Percentiles rank a stretch among this genome's conserved stretches.
These are phyloP conservation scores for Aspergillus egyptiacus DNA, from an alignment of 495 filamentous ascomycete species.

Conservation along the genomic window DNA sequence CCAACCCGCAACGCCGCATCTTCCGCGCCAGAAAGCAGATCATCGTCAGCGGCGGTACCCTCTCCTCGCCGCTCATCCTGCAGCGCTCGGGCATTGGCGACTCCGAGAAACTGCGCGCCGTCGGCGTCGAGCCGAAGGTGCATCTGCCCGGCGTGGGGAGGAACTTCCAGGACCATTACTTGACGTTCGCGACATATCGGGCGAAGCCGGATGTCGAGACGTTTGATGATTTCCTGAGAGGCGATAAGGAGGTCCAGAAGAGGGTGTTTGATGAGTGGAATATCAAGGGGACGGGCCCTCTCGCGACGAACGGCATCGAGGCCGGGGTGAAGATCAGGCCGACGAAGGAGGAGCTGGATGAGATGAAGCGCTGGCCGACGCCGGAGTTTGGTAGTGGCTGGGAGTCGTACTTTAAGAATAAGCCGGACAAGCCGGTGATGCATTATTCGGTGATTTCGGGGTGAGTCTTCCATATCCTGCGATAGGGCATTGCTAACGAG, in stretches of 20 bases:
- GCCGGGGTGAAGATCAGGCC: conserved; percentile 77
- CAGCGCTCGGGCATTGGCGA: conserved; percentile 68
- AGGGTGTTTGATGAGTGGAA: conserved; percentile 71
- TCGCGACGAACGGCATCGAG: conserved; percentile 82
- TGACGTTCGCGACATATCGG: conserved; percentile 69
- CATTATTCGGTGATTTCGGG: conserved; percentile 68
- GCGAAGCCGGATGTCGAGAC: conserved; percentile 73
- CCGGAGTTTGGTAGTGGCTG: conserved; percentile 62
- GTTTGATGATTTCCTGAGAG: conserved; percentile 76
- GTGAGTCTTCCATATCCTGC: conserved; percentile 21
- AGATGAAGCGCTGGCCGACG: conserved; percentile 61
- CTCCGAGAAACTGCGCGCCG: conserved; percentile 64
- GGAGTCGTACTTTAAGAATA: conserved; percentile 79
- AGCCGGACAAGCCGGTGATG: conserved; percentile 84
- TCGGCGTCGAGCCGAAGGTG: conserved; percentile 64
- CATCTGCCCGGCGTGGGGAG: conserved; percentile 76
- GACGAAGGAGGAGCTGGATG: conserved; percentile 59
- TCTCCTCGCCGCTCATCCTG: conserved; percentile 71
- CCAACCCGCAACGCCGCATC: conserved; percentile 44
- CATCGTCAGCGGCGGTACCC: conserved; percentile 71
- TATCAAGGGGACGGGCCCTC: conserved; percentile 67
- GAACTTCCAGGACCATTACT: conserved; percentile 83
- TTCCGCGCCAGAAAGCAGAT: conserved; percentile 73
- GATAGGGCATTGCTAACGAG: conserved; percentile 6
- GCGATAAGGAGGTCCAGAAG: conserved; percentile 64